A percentile compares a stretch with the other conserved stretches of the same genome.
These are phyloP conservation scores for Cladorrhinum sp. DNA, from an alignment of 2,329 filamentous ascomycete genomes.

Conservation along the genomic window DNA sequence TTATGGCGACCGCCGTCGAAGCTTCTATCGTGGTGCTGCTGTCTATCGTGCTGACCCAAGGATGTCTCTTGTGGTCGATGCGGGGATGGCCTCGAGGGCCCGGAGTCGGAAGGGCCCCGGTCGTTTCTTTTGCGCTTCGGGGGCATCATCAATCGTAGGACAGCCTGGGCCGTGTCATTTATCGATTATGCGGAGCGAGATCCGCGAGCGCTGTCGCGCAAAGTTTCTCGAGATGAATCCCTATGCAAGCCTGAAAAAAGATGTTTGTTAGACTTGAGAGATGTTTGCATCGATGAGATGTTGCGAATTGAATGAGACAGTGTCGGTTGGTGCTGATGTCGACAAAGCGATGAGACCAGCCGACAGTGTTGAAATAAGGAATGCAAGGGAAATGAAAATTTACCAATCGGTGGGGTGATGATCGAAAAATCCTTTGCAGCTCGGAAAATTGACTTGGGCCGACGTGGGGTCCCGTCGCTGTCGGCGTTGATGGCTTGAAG, in stretches of 20 bases:
- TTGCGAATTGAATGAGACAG: background rate
- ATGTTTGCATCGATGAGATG: background rate
- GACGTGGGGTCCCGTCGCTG: constrained; percentile 14
- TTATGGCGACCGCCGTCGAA: constrained; percentile 41
- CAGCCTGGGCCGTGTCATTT: constrained; percentile 23
- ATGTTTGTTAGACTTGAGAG: background rate
- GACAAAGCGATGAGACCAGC: background rate
- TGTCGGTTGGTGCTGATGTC: background rate
- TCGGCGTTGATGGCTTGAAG: constrained; percentile 14
- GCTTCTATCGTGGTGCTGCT: constrained; percentile 35
- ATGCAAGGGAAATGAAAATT: constrained; percentile 4
- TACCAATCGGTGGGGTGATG: constrained; percentile 6
- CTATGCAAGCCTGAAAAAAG: background rate
- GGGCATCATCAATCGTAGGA: constrained; percentile 44
- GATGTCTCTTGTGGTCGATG: constrained; percentile 58
- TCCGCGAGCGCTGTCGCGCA: constrained; percentile 10
- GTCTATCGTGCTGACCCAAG: constrained; percentile 53
- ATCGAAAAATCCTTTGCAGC: background rate
- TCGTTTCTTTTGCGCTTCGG: constrained; percentile 60
- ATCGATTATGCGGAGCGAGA: constrained; percentile 20
- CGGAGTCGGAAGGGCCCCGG: constrained; percentile 45
- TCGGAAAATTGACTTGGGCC: background rate
- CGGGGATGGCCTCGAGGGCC: constrained; percentile 55
- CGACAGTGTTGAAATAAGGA: background rate
- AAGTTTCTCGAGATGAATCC: background rate